These are phyloP conservation scores for Schwanniomyces yamadae DNA, from an alignment of 805 yeast genomes.

Conservation along the genomic window DNA sequence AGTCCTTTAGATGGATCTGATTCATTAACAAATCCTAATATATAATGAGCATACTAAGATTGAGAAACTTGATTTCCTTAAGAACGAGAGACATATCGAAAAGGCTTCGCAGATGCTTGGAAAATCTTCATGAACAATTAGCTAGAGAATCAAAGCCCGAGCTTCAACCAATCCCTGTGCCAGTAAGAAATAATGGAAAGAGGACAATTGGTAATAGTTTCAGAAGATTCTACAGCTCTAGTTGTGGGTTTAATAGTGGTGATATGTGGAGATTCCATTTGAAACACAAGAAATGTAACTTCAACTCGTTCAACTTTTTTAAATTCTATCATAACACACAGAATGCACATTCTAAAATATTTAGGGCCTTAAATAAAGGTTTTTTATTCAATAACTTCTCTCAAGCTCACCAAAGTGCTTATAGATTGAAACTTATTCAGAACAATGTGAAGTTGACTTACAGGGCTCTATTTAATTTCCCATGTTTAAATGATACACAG, in stretches of 20 bases:
- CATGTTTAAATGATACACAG: not conserved
- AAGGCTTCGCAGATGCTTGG: conserved; percentile 46
- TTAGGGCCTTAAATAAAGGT: conserved; percentile 11
- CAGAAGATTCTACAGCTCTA: conserved; percentile 24
- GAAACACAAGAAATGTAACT: conserved; percentile 1
- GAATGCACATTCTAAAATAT: conserved; percentile 1
- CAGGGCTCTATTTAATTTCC: conserved; percentile 15
- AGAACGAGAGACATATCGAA: conserved; percentile 45
- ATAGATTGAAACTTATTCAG: conserved; percentile 18
- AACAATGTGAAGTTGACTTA: conserved; percentile 18
- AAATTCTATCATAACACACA: conserved; percentile 2
- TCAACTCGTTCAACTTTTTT: conserved; percentile 1
- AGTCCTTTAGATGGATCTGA: no score
- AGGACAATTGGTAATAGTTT: conserved; percentile 16
- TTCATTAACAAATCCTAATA: no score
- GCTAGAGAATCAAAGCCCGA: conserved; percentile 30
- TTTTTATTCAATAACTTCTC: conserved; percentile 24
- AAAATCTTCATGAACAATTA: conserved; percentile 44
- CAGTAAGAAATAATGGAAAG: conserved; percentile 28
- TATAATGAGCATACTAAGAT: conserved; percentile 15
- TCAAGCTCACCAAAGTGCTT: conserved; percentile 19
- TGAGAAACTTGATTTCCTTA: conserved; percentile 46
- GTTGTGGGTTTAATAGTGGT: conserved; percentile 8
- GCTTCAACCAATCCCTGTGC: conserved; percentile 36
- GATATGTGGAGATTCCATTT: not conserved